Percentiles rank a stretch among this genome's conserved stretches.
These are phyloP conservation scores for Tripterygium wilfordii DNA, from an alignment of 177 flowering plant genomes.

Conservation along the genomic window DNA sequence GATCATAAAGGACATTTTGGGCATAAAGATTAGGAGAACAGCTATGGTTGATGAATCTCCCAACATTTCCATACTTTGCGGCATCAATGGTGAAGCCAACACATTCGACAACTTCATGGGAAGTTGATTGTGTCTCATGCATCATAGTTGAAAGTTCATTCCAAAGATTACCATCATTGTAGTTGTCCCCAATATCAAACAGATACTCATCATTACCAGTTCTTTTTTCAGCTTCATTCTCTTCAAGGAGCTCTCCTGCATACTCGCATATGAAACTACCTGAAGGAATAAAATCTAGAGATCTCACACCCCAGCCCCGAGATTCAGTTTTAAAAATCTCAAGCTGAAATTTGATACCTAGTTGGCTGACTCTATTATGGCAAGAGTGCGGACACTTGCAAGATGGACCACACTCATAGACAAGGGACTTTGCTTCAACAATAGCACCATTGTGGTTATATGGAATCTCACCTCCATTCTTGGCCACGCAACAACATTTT, in stretches of 20 bases:
- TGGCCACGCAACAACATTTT: conserved; percentile 56
- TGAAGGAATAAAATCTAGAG: conserved; percentile 67
- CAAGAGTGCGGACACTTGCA: conserved; percentile 85
- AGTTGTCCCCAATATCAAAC: conserved; percentile 77
- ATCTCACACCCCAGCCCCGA: conserved; percentile 94
- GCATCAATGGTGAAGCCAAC: conserved; percentile 82
- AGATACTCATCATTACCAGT: conserved; percentile 70
- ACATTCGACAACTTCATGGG: conserved; percentile 36
- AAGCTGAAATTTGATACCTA: conserved; percentile 62
- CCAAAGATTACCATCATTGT: conserved; percentile 39
- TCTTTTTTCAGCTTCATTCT: conserved; percentile 72
- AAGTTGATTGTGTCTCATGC: conserved; percentile 24
- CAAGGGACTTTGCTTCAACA: conserved; percentile 59
- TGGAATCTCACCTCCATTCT: conserved; percentile 79
- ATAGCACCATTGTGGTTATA: conserved; percentile 67
- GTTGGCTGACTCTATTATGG: conserved; percentile 74
- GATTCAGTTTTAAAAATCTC: conserved; percentile 84
- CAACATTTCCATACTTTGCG: conserved; percentile 54
- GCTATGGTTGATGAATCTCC: conserved; percentile 85
- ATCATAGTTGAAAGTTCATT: conserved; percentile 32
- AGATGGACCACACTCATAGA: conserved; percentile 85
- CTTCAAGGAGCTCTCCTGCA: conserved; percentile 68
- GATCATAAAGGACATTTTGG: conserved; percentile 81
- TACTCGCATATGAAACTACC: conserved; percentile 95
- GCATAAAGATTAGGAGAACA: conserved; percentile 90